These are phyloP conservation scores for Trichoderma sp. DNA, from an alignment of 2,329 filamentous ascomycete species.

Conservation along the genomic window DNA sequence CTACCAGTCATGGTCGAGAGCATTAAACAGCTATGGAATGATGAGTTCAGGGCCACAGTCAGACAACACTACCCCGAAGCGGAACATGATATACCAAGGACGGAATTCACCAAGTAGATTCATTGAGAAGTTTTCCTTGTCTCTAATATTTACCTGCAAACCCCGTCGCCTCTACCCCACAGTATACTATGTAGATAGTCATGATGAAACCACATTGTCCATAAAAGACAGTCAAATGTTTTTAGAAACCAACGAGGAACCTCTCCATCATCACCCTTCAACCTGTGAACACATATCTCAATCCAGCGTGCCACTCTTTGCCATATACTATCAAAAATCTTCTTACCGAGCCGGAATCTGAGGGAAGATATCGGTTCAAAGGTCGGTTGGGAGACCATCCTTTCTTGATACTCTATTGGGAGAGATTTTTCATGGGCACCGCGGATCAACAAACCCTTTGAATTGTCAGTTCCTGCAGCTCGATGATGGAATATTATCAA, in stretches of 20 bases:
- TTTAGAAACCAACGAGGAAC: neutral
- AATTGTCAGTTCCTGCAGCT: neutral
- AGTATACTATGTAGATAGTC: neutral
- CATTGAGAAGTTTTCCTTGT: too few species aligned
- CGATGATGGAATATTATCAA: neutral
- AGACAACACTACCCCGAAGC: neutral
- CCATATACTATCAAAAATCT: neutral
- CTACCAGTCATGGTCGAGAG: neutral
- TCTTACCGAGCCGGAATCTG: neutral
- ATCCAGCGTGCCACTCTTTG: neutral
- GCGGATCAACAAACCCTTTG: neutral
- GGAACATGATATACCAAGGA: neutral
- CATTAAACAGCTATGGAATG: neutral
- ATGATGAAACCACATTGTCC: neutral
- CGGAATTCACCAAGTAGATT: neutral
- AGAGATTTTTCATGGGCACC: neutral
- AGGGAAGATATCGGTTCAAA: neutral
- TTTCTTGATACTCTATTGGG: neutral
- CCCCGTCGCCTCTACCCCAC: neutral
- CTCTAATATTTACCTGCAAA: neutral
- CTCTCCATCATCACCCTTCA: neutral
- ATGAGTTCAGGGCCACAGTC: neutral
- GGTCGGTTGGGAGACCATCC: neutral
- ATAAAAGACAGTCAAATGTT: neutral
- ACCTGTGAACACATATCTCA: neutral